Percentiles rank a stretch among this genome's conserved stretches.
phyloP scores from a whole-genome alignment of 441 rosid species.

The Manihot esculenta region DNA sequence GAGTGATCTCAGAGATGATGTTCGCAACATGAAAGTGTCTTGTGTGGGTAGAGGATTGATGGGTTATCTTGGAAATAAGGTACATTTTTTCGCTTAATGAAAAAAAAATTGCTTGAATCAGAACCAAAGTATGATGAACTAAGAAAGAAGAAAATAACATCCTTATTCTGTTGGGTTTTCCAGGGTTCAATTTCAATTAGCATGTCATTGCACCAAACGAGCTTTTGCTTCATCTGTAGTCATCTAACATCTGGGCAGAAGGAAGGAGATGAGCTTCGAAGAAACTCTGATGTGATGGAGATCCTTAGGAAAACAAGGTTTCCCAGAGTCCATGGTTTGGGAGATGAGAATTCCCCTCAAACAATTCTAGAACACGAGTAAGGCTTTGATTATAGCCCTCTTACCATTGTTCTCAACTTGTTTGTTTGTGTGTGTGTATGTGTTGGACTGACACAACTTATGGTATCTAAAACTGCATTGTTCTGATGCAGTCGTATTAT shows the following conservation, averaged over 20 bases:
- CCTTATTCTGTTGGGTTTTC: constrained; percentile 32
- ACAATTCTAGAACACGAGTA: constrained; percentile 93
- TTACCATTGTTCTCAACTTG: not conserved
- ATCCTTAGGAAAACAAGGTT: constrained; percentile 94
- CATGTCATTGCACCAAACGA: constrained; percentile 93
- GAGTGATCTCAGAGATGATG: constrained; percentile 69
- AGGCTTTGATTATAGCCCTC: constrained; percentile 21
- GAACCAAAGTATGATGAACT: constrained; percentile 17
- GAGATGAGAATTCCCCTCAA: constrained; percentile 78
- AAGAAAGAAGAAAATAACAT: constrained; percentile 13
- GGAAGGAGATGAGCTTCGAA: constrained; percentile 93
- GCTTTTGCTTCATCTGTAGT: constrained; percentile 97
- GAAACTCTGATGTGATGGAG: constrained; percentile 98
- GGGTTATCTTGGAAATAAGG: constrained; percentile 99
- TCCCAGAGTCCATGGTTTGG: constrained; percentile 66
- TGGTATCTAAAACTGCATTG: constrained; percentile 8
- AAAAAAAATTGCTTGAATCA: constrained; percentile 13
- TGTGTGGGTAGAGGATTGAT: constrained; percentile 97
- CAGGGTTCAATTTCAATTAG: constrained; percentile 99
- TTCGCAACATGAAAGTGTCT: constrained; percentile 88
- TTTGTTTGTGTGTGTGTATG: no score
- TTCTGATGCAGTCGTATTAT: constrained; percentile 67
- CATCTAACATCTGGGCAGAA: constrained; percentile 98
- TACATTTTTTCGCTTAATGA: constrained; percentile 25
- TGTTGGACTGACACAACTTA: not conserved